Base-by-base conservation (phyloP, 2,329 filamentous ascomycete genomes). In the Thielaviopsis musarum region DNA sequence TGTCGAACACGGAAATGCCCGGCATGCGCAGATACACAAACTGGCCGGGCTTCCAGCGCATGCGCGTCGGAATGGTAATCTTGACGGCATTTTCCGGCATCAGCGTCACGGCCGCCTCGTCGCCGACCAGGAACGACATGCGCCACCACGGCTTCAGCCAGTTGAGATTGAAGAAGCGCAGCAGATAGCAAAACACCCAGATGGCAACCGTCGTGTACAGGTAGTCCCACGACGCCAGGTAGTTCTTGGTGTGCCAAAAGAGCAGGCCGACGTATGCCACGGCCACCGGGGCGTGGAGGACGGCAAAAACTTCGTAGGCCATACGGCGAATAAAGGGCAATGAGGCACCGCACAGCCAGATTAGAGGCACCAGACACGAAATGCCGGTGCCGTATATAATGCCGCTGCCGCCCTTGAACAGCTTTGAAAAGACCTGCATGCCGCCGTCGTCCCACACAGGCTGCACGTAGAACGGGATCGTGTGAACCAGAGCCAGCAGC, bases 161-260 rank as follows among this genome's bases (percentile, higher is more conserved):
- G 72, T 96, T 96, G 62, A 95, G 78, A 64, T 91, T 95, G 71
- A 88, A 88, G 1, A 95, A 68, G 17, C 91, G 82, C 65, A 84
- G 71, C 26, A 83, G 66, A 68, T 93, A 90, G 57, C 88, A 93
- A 5, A 85, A 65, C 1, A 79, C 73, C 84, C 90, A 93, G 63
- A 96, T 88, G 52, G 74, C 87, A 24, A 91, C 71, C 0, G 88
- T 93, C 1, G 88, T 82, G 66, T 82, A 94, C 2, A 97, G 80
- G 67, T 96, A 97, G 67, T 81, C 77, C 91, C 91, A 96, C 0
- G 91, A 95, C 59, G 84, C 84, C 45, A 96, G 78, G 65, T 87
- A 95, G 71, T 96, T 95, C 71, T 91, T 87, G 66, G 88, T 93
- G 70, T 97, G 91, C 91, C 91, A 97, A 73, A 97, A 95, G 28